Evolutionary conservation across 257 asterid genomes (phyloP), one percentile per base, ranked within the genome.

Genomic region (Rehmannia glutinosa): DNA sequence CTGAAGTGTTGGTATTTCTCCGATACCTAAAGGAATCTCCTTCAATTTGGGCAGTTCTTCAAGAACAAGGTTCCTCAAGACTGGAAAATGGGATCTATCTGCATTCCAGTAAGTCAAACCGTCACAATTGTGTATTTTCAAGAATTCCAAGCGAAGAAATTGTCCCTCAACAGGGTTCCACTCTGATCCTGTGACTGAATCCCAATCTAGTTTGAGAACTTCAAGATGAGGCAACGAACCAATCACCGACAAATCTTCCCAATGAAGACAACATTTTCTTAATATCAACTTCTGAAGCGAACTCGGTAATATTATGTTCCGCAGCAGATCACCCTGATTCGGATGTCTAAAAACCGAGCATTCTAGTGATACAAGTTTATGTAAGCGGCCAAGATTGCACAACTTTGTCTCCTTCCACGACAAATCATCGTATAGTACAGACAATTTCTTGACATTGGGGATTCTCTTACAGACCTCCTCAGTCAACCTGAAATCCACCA

Each of bases 1-100:
- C 11, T 16, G n/a, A 5, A 69, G 68, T 7, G 68, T 46, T 46
- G 30, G 39, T 58, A 59, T 69, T 0, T 69, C 75, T 38, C 75
- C 75, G 25, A 69, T 32, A 0, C 41, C 68, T 1, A 35, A 41
- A 28, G 66, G 65, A 10, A 68, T 39, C 46, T 17, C 32, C n/a
- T 41, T 23, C 35, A 68, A 56, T 2, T 5, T 5, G 10, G 2
- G 0, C 7, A 9, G 12, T 5, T 6, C 1, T 2, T 0, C 0
- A 10, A 67, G 13, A 3, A 1, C 9, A 10, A 68, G 73, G 30
- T 8, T 15, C 36, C 30, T 50, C 3, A 68, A 66, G 36, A 24
- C 4, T 1, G 73, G 73, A 30, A 68, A 68, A 23, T 68, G 66
- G 10, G 35, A 4, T 4, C 15, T 30, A 9, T 56, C 59, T 47